phyloP scores from a whole-genome alignment of 768 basidiomycete species.

The Strobilomyces dryophilus region DNA sequence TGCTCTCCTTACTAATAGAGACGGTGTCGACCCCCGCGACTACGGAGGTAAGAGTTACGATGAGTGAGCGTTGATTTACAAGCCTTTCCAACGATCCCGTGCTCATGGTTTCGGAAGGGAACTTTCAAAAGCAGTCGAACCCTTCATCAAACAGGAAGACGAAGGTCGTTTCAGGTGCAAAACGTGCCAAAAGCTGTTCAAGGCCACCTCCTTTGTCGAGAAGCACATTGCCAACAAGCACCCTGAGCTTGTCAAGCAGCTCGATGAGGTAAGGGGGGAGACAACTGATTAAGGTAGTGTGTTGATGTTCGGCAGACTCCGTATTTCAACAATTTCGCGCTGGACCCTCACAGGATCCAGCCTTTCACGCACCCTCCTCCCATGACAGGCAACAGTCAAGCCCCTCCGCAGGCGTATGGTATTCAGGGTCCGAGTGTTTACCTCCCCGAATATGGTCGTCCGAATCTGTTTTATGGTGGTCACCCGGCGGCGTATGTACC shows the following conservation, averaged over 20 bases:
- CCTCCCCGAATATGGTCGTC: conserved; percentile 42
- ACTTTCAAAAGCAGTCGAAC: conserved; percentile 71
- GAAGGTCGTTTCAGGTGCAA: conserved; percentile 97
- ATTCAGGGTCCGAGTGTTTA: conserved; percentile 59
- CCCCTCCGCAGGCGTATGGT: conserved; percentile 84
- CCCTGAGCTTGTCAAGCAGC: conserved; percentile 71
- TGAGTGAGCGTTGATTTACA: conserved; percentile 55
- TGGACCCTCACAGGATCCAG: conserved; percentile 91
- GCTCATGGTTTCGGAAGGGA: conserved; percentile 49
- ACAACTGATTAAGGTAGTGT: conserved; percentile 5
- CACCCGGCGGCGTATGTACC: conserved; percentile 33
- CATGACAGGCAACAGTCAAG: conserved; percentile 60
- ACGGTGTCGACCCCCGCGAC: conserved; percentile 78
- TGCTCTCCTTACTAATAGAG: conserved; percentile 71
- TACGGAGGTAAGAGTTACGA: conserved; percentile 89
- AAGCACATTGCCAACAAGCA: conserved; percentile 98
- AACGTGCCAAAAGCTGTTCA: conserved; percentile 95
- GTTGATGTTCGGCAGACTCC: conserved; percentile 52
- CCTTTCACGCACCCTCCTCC: conserved; percentile 79
- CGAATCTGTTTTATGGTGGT: conserved; percentile 38
- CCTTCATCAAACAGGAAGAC: conserved; percentile 90
- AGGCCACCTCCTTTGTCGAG: conserved; percentile 93
- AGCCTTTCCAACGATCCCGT: conserved; percentile 8
- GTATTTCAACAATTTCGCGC: conserved; percentile 93
- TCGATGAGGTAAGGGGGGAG: conserved; percentile 71